Evolutionary conservation across 1,284 basidiomycete genomes (phyloP).

Genomic region (Lentinula novae-zelandiae): DNA sequence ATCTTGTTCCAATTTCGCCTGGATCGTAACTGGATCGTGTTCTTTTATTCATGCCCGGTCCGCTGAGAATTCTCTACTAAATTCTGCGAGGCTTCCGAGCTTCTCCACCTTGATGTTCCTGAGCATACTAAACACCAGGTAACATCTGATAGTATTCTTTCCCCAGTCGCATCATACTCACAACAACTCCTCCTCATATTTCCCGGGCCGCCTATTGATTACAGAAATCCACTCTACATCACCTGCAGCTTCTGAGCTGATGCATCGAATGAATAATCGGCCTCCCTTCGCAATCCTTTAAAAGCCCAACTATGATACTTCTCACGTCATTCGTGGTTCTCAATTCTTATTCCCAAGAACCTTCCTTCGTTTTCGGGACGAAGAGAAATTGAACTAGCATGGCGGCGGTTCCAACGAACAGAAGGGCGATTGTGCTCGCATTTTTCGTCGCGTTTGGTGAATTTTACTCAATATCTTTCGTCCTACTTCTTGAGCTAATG

Average conservation of each 20-base stretch:
- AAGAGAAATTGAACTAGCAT: slow-evolving; percentile 1
- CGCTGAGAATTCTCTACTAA: neutral
- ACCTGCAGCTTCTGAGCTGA: neutral
- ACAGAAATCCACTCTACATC: neutral
- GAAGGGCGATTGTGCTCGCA: slow-evolving; percentile 55
- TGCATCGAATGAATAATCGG: neutral
- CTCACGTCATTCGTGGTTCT: slow-evolving; percentile 4
- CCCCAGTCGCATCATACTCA: neutral
- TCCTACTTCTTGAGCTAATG: neutral
- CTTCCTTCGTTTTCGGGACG: neutral
- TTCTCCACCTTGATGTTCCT: neutral
- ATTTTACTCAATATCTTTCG: slow-evolving; percentile 6
- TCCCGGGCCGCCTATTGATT: neutral
- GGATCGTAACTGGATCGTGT: neutral
- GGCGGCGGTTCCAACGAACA: slow-evolving; percentile 48
- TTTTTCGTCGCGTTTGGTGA: slow-evolving; percentile 47
- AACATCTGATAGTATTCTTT: neutral
- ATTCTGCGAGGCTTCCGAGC: neutral
- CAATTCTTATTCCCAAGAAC: neutral
- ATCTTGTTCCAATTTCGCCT: neutral
- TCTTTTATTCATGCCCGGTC: neutral
- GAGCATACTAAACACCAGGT: neutral
- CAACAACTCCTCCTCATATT: neutral
- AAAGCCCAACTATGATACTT: neutral
- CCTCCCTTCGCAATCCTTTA: neutral